Percentiles rank a stretch among this genome's conserved stretches.
phyloP scores from a whole-genome alignment of 163 green algal genomes.

The Scenedesmus sp. region DNA sequence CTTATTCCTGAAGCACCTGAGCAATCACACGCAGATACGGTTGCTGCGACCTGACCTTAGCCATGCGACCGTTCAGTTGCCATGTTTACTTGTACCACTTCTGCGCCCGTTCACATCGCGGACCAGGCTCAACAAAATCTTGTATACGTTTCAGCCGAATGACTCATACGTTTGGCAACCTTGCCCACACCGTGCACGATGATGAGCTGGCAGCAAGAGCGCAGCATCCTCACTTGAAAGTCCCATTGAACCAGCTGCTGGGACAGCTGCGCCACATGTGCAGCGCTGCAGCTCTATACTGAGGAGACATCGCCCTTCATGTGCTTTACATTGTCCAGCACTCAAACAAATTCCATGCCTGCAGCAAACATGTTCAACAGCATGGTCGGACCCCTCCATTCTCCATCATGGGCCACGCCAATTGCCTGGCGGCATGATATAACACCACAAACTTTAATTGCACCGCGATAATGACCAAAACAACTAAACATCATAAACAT shows the following conservation, averaged over 20 bases:
- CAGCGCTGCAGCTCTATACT: not conserved
- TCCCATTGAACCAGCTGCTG: not conserved
- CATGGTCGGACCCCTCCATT: too few species aligned
- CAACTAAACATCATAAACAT: too few species aligned
- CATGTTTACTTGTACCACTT: not conserved
- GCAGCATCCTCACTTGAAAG: not conserved
- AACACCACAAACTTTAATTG: too few species aligned
- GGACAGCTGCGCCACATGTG: not conserved
- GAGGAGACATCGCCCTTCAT: too few species aligned
- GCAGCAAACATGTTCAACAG: too few species aligned
- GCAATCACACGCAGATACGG: not conserved
- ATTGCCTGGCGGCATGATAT: not conserved
- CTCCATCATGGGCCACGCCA: too few species aligned
- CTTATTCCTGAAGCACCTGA: not conserved
- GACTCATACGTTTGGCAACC: not conserved
- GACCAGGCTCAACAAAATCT: not conserved
- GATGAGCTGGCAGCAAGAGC: not conserved
- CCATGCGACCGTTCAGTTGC: not conserved
- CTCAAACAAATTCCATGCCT: too few species aligned
- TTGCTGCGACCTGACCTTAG: not conserved
- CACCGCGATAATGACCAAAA: too few species aligned
- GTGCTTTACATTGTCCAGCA: too few species aligned
- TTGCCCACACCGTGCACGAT: not conserved
- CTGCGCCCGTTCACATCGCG: not conserved
- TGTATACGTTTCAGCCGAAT: too few species aligned